Evolutionary conservation across 2,329 filamentous ascomycete species (phyloP).

Genomic region (Didymella pinodella): DNA sequence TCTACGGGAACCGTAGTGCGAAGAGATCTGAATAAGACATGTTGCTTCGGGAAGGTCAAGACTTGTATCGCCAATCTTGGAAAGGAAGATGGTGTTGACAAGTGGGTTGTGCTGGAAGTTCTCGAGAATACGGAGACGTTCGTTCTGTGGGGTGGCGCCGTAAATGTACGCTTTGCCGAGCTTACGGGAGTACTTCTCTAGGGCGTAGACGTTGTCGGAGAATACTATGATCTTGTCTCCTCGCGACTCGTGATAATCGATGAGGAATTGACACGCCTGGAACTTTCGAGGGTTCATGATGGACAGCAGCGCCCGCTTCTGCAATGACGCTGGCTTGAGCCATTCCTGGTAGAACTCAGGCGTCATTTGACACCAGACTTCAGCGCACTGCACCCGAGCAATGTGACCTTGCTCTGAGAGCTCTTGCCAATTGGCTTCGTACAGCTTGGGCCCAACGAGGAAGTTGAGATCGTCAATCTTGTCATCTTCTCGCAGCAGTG

Average conservation of each 20-base stretch:
- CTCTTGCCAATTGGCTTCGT: slow-evolving; percentile 99
- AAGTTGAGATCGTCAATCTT: slow-evolving; percentile 99
- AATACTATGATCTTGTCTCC: slow-evolving; percentile 99
- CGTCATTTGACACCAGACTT: slow-evolving; percentile 99
- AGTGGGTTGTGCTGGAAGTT: slow-evolving; percentile 94
- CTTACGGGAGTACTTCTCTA: slow-evolving; percentile 84
- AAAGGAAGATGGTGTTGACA: slow-evolving; percentile 92
- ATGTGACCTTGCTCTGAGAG: slow-evolving; percentile 96
- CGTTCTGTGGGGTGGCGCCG: slow-evolving; percentile 83
- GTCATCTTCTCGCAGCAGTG: slow-evolving; percentile 93
- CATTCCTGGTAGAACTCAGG: slow-evolving; percentile 98
- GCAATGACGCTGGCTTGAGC: slow-evolving; percentile 69
- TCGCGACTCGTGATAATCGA: slow-evolving; percentile 93
- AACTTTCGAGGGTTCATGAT: slow-evolving; percentile 99
- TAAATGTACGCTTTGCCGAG: slow-evolving; percentile 90
- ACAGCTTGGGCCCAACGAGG: slow-evolving; percentile 94
- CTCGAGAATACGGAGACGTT: slow-evolving; percentile 85
- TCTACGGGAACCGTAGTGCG: slow-evolving; percentile 94
- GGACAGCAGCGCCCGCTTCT: slow-evolving; percentile 76
- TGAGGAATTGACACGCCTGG: slow-evolving; percentile 96
- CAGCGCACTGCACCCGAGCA: slow-evolving; percentile 94
- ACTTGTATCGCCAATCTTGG: slow-evolving; percentile 98
- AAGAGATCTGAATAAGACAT: slow-evolving; percentile 95
- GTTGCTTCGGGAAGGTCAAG: slow-evolving; percentile 96
- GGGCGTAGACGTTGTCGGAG: slow-evolving; percentile 94